phyloP scores from a whole-genome alignment of 805 yeast genomes.

The Yamadazyma tumulicola region DNA sequence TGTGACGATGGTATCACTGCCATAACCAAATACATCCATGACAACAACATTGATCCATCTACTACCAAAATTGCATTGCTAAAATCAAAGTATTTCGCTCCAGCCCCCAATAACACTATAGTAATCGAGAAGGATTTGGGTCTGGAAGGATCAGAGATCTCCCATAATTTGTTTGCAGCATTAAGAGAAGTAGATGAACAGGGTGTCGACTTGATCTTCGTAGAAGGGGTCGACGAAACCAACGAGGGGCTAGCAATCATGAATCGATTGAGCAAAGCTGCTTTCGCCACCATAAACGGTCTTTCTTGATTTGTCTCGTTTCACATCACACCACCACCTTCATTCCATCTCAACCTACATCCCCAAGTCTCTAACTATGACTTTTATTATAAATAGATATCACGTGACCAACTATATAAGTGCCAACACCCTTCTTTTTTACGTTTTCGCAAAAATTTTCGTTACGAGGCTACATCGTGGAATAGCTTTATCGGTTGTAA shows the following conservation, averaged over 20 bases:
- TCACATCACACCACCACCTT: too few relatives aligned
- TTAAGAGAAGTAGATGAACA: conserved; percentile 74
- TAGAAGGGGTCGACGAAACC: conserved; percentile 74
- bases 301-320: too few relatives aligned
- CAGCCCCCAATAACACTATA: conserved; percentile 13
- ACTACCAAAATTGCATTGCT: conserved; percentile 49
- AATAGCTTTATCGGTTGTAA: too few relatives aligned
- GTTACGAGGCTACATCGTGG: too few relatives aligned
- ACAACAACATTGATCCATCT: conserved; percentile 11
- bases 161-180: conserved; percentile 67
- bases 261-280: conserved; percentile 88
- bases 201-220: conserved; percentile 68
- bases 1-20: conserved; percentile 42
- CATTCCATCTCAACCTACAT: too few relatives aligned
- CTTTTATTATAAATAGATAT: too few relatives aligned
- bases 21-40: conserved; percentile 22
- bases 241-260: conserved; percentile 91
- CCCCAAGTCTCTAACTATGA: too few relatives aligned
- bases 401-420: too few relatives aligned
- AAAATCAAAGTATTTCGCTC: conserved; percentile 35
- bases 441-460: too few relatives aligned
- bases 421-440: too few relatives aligned
- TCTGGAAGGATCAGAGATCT: conserved; percentile 53
- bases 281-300: conserved; percentile 46
- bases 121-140: conserved; percentile 41